Evolutionary conservation across 2,329 filamentous ascomycete genomes (phyloP), one percentile per base, ranked within the genome.

Genomic region (Dendrostoma leiphaemia): DNA sequence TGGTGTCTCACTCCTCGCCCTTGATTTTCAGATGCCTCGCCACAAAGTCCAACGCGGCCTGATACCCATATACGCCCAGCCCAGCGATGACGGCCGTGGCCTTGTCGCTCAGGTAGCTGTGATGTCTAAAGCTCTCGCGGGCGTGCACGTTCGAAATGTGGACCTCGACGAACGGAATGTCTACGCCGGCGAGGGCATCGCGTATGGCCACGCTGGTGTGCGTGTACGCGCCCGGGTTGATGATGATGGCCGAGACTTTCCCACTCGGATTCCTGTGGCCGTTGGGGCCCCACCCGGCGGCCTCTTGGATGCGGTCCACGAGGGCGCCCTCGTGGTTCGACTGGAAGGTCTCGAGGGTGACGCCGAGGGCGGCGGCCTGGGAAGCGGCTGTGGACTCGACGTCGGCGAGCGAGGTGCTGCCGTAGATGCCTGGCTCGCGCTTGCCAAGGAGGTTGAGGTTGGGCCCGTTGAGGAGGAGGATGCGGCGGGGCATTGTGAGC

Each of bases 381-480:
- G 71, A 57, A 46, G 73, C 64, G 23, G 80, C 79, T 9, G 71
- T 61, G 2, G 68, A 56, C 44, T 83, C 76, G 15, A 92, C 78
- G 60, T 89, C 81, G 19, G 74, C 48, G 12, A 92, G 82, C 0
- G 88, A 90, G 1, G 83, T 84, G 57, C 74, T 77, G 65, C 89
- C 89, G 73, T 92, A 91, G 63, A 90, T 79, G 26, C 83, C 73
- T 15, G 89, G 88, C 67, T 93, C 88, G 21, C 89, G 80, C 12
- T 82, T 86, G 32, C 89, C 89, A 28, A 92, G 80, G 47, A 92
- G 84, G 72, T 91, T 91, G 63, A 92, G 85, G 69, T 92, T 92
- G 29, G 88, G 88, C n/a, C 89, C 88, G 70, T 91, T 91, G 74
- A 91, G 84, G 60, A 91, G 77, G 62, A 91, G 84, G 65, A 91